Base-by-base conservation (phyloP, 1,284 basidiomycete genomes). In the Boletellus dicymbophilus region DNA sequence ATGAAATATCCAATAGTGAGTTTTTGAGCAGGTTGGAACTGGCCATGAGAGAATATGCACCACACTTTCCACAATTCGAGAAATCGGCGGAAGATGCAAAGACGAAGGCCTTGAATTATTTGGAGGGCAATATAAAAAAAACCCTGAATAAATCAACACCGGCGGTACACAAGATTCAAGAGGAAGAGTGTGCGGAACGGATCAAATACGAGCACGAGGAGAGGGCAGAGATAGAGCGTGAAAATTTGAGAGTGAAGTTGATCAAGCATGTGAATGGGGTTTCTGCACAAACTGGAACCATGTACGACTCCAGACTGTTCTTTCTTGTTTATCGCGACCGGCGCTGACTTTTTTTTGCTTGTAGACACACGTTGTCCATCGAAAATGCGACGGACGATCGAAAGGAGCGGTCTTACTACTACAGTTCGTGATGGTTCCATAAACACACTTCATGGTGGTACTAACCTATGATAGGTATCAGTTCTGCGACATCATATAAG, bases 181-280 rank as follows among this genome's bases (percentile, higher is more conserved):
- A 41, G 6, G 25, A 56, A 0, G 56, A 47, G 1, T 43, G 22
- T 15, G 16, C 0, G 1, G 40, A 44, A 6, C 25, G 16, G 12
- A 49, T 61, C 42, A 46, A 36, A 31, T 18, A 12, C 23, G 39
- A 50, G 7, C 26, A 46, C 2, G 49, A 21, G 0, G 55, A 34
- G 8, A 30, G 22, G 4, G 53, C 57, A 20, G 60, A 59, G 2
- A 42, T 57, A 10, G 58, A 61, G 5, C 46, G 54, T 12, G 18
- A 48, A 8, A 48, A 42, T 20, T 23, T 58, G 6, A 60, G 66
- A 21, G 12, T 34, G 3, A 18, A 43, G 1, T 53, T 74, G 27
- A 65, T 75, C 36, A 49, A 38, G n/a, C 44, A 46, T 1, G 23
- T 71, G 12, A 71, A 68, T 9, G 12, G 23, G 4, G 10, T 33